Percentiles rank a stretch among this genome's conserved stretches.
Conservation (phyloP, 352 stramenopile genomes). For the Pythium dissotocum region DNA sequence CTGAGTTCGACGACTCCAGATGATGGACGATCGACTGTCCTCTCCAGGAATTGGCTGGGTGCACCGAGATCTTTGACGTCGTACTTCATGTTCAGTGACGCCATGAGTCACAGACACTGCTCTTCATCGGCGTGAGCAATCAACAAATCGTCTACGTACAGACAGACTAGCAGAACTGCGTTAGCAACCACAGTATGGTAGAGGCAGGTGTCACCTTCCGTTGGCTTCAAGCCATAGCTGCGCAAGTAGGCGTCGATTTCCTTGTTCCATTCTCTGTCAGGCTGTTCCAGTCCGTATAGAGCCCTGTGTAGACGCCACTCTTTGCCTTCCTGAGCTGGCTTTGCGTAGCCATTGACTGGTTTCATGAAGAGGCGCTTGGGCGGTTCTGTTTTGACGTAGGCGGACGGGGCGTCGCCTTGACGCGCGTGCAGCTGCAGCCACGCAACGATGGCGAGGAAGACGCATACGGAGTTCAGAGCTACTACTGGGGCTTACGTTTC, state of each 20-base stretch:
- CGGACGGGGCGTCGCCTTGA: slow-evolving; percentile 11
- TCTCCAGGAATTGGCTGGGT: slow-evolving; percentile 11
- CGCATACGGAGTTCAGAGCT: background rate
- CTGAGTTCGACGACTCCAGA: background rate
- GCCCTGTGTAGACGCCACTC: slow-evolving; percentile 14
- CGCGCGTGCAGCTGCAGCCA: background rate
- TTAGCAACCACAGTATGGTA: slow-evolving; percentile 14
- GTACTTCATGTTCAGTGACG: slow-evolving; percentile 10
- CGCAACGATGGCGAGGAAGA: slow-evolving; percentile 9
- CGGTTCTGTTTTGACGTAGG: slow-evolving; percentile 8
- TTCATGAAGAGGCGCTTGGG: background rate
- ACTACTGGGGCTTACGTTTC: slow-evolving; percentile 4
- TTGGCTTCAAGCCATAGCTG: slow-evolving; percentile 1
- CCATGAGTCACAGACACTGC: slow-evolving; percentile 4
- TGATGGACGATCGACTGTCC: background rate
- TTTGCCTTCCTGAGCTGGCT: background rate
- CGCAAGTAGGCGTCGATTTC: slow-evolving; percentile 22
- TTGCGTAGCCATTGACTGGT: background rate
- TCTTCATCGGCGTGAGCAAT: background rate
- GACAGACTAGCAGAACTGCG: slow-evolving; percentile 22
- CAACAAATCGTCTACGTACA: slow-evolving; percentile 36
- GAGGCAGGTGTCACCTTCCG: slow-evolving; percentile 21
- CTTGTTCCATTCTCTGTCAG: slow-evolving; percentile 17
- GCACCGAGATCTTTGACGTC: slow-evolving; percentile 21
- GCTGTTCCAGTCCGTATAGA: slow-evolving; percentile 3